Evolutionary conservation across 73 alveolate genomes (phyloP).

Genomic region (Stentor roeselii): DNA sequence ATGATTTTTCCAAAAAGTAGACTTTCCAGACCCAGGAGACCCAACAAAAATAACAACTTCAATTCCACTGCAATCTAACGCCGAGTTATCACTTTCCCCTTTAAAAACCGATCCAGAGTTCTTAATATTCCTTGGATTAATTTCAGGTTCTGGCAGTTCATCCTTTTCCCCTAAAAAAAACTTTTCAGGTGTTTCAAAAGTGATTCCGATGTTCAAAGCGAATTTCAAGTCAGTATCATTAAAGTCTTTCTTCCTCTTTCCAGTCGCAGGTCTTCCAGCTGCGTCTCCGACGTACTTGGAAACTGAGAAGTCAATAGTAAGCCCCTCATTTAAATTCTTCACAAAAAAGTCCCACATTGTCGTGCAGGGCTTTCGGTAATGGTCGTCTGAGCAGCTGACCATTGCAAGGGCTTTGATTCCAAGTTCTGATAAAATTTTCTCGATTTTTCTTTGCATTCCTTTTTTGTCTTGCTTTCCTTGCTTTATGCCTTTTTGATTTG

Average conservation of each 20-base stretch:
- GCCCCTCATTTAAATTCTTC: slow-evolving; percentile 53
- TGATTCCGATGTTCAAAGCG: slow-evolving; percentile 86
- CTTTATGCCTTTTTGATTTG: slow-evolving; percentile 77
- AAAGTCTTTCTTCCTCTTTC: slow-evolving; percentile 80
- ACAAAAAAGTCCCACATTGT: slow-evolving; percentile 89
- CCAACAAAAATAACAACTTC: slow-evolving; percentile 78
- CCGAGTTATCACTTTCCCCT: slow-evolving; percentile 33
- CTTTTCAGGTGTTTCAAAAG: slow-evolving; percentile 93
- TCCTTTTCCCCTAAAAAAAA: slow-evolving; percentile 77
- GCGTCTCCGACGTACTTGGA: slow-evolving; percentile 88
- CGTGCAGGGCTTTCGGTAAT: slow-evolving; percentile 85
- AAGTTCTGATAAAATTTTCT: slow-evolving; percentile 51
- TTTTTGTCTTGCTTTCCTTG: slow-evolving; percentile 47
- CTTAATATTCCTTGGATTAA: slow-evolving; percentile 38
- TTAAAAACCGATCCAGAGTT: slow-evolving; percentile 26
- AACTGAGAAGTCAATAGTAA: background rate
- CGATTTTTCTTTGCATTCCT: slow-evolving; percentile 59
- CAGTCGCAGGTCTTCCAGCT: slow-evolving; percentile 96
- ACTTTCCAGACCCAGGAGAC: slow-evolving; percentile 96
- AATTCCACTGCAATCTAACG: slow-evolving; percentile 37
- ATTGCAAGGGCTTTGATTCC: slow-evolving; percentile 40
- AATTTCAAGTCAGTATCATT: slow-evolving; percentile 93
- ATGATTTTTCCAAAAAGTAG: slow-evolving; percentile 84
- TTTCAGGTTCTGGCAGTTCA: slow-evolving; percentile 49
- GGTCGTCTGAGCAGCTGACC: slow-evolving; percentile 82